Conservation (phyloP, 2,329 filamentous ascomycete species). For the Diaporthe longicolla region DNA sequence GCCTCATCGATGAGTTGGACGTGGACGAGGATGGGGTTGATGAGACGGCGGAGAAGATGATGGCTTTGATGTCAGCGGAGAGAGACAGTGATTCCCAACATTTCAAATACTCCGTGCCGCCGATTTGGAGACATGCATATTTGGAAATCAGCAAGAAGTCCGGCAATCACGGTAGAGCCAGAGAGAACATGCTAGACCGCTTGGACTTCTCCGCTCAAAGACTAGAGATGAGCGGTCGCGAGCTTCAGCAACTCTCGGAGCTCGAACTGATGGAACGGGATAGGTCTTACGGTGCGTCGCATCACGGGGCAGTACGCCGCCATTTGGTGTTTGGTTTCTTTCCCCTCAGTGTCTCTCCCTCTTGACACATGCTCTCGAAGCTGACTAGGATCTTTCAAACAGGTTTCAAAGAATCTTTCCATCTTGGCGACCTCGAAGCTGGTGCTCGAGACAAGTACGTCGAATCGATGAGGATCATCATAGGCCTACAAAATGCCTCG, state of each 20-base stretch:
- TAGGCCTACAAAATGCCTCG: slow-evolving; percentile 48
- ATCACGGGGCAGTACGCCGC: background rate
- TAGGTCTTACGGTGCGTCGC: slow-evolving; percentile 9
- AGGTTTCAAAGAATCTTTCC: slow-evolving; percentile 60
- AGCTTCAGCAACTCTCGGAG: slow-evolving; percentile 1
- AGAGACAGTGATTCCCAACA: slow-evolving; percentile 33
- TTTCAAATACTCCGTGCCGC: slow-evolving; percentile 35
- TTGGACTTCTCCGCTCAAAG: slow-evolving; percentile 28
- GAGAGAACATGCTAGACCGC: slow-evolving; percentile 4
- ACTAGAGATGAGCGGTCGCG: slow-evolving; percentile 15
- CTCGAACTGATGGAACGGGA: slow-evolving; percentile 28
- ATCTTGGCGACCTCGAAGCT: slow-evolving; percentile 59
- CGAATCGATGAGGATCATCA: slow-evolving; percentile 54
- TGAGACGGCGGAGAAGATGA: background rate
- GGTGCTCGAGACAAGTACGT: slow-evolving; percentile 54
- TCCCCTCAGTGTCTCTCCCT: no score
- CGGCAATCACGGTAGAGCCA: background rate
- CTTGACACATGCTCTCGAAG: background rate
- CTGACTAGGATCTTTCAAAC: background rate
- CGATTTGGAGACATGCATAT: slow-evolving; percentile 41
- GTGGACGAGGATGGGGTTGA: slow-evolving; percentile 1
- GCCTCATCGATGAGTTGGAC: background rate
- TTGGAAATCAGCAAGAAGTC: slow-evolving; percentile 26
- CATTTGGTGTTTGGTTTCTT: background rate
- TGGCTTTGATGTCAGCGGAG: slow-evolving; percentile 18